Conservation (phyloP, 2,329 filamentous ascomycete species). For the Trichoderma sp. region DNA sequence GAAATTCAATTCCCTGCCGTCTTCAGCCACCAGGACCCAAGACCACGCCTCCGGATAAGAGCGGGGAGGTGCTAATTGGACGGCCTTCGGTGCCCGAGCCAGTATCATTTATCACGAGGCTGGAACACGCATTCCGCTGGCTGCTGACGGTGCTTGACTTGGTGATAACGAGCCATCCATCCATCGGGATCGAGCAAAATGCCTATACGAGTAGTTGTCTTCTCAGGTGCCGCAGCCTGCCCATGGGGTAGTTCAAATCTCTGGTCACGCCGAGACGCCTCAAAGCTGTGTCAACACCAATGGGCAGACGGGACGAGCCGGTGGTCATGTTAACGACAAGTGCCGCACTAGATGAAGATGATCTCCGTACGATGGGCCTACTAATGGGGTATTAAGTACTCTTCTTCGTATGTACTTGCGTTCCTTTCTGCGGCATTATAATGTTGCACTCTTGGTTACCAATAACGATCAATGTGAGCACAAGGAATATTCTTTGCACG, state of each 20-base stretch:
- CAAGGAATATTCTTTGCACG: not conserved
- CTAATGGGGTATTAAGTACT: not conserved
- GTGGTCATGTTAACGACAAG: not conserved
- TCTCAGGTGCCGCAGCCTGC: not conserved
- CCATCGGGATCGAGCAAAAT: not conserved
- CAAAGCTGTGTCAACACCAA: not conserved
- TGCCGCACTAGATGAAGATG: not conserved
- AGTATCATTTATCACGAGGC: conserved; percentile 2
- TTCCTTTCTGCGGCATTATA: not conserved
- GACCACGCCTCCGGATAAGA: conserved; percentile 9
- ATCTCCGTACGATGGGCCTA: not conserved
- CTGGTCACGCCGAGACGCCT: not conserved
- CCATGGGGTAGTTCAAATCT: not conserved
- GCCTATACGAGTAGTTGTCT: not conserved
- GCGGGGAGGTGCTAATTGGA: conserved; percentile 7
- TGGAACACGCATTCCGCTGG: not conserved
- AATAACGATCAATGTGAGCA: not conserved
- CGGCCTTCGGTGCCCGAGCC: not conserved
- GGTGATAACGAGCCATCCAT: not conserved
- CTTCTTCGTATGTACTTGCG: too few species aligned
- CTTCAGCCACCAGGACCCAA: conserved; percentile 1
- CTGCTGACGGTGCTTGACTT: not conserved
- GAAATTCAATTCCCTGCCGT: not conserved
- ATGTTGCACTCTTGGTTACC: not conserved
- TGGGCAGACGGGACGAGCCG: conserved; percentile 10